Evolutionary conservation across 1,284 basidiomycete genomes (phyloP).

Genomic region (Termitomyces sp.): DNA sequence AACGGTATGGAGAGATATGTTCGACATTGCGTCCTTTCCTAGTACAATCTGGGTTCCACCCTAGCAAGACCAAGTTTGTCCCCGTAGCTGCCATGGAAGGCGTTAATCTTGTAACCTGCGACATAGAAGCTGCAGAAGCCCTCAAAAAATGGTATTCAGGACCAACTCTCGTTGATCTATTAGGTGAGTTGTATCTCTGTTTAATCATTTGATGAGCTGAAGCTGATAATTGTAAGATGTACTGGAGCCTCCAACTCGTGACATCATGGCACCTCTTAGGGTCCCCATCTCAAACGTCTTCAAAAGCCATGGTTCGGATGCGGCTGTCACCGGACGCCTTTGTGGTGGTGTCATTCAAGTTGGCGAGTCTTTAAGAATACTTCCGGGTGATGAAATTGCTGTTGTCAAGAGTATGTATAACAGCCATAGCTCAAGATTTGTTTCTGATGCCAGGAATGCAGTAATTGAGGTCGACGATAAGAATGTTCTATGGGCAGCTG

Average conservation of each 20-base stretch:
- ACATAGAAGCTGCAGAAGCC: constrained; percentile 41
- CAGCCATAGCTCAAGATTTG: background rate
- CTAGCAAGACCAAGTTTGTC: constrained; percentile 76
- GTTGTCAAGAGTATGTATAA: constrained; percentile 69
- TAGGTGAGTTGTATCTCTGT: constrained; percentile 51
- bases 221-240: constrained; percentile 46
- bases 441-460: constrained; percentile 25
- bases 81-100: constrained; percentile 91
- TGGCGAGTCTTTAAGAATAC: constrained; percentile 80
- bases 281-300: constrained; percentile 95
- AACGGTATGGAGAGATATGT: constrained; percentile 85
- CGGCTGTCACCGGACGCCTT: constrained; percentile 83
- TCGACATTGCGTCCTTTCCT: constrained; percentile 77
- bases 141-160: constrained; percentile 82
- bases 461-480: constrained; percentile 87
- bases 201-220: background rate
- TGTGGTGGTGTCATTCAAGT: constrained; percentile 88
- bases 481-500: constrained; percentile 80
- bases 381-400: constrained; percentile 91
- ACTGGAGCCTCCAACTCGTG: constrained; percentile 77
- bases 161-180: constrained; percentile 76
- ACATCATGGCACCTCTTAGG: constrained; percentile 74
- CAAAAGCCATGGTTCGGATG: constrained; percentile 80
- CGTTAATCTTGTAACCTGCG: constrained; percentile 69
- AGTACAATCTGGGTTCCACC: constrained; percentile 79